Evolutionary conservation across 805 yeast genomes (phyloP), one percentile per base, ranked within the genome.

Genomic region (Pichia phayaonensis): DNA sequence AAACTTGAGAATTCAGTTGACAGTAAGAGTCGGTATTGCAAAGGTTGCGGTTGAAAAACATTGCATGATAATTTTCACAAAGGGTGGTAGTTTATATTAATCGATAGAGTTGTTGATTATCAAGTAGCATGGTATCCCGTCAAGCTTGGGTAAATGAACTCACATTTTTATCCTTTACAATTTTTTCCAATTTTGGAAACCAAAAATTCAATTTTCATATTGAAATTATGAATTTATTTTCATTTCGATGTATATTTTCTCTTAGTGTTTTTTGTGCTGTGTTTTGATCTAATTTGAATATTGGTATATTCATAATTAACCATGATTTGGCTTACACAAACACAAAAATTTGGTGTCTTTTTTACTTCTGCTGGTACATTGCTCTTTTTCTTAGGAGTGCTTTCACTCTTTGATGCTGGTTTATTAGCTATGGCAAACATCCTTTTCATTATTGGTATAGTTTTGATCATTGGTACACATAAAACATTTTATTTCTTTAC

Each of bases 341-440:
- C 80, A 56, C 90, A 84, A 61, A 84, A 90, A 68, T 82, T 84
- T 61, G 98, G 98, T 38, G 97, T 88, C 20, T 96, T 88, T 2
- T 84, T 90, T 73, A 87, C 96, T 4, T 90, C 95, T 18, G 86
- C 84, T 34, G 96, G 95, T 10, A 77, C 84, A 45, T 62, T 86
- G 24, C 83, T 89, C 63, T 86, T 94, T 66, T 61, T 87, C 5
- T 71, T 92, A 21, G 99, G 99, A 8, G 76, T 92, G 29, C 60
- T 90, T 60, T 79, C 96, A 18, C 81, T 92, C 56, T 94, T 94
- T 62, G 97, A 94, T 63, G 74, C 95, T 10, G 90, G 95, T 0
- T 73, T 92, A 38, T 73, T 92, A 53, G 96, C 97, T 1, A 75
- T 94, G 62, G 98, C 98, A 18, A 92, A 94, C 65, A 77, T 84